Evolutionary conservation across 2,329 filamentous ascomycete genomes (phyloP), one percentile per base, ranked within the genome.

Genomic region (Grosmannia clavigera): DNA sequence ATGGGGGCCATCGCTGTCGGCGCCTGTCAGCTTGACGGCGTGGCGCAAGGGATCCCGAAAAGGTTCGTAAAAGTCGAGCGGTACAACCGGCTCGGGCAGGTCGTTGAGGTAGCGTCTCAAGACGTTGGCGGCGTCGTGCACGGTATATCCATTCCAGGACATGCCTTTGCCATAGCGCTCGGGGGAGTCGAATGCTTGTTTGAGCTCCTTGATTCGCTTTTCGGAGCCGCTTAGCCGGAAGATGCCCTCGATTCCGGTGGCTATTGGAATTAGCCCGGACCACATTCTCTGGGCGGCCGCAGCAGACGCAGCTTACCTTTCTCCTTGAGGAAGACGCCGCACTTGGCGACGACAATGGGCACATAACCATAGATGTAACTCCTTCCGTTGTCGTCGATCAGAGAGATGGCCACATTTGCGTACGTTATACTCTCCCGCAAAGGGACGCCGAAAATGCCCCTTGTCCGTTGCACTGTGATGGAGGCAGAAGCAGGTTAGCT

Each of bases 281-380:
- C 10, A 5, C 12, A 16, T 14, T 31, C 22, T 16, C 14, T 57
- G 22, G 38, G 22, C 35, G 35, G 35, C 38, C 5, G 43, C 31
- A 16, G n/a, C 4, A 54, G n/a, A 57, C 43, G 5, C 5, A 14
- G 75, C 82, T 65, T 73, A 96, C 94, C 94, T 82, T 95, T 96
- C 73, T 99, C 94, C 74, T 99, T 99, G 65, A 99, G 73, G 67
- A 92, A 99, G 4, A 99, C 92, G 64, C 94, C 94, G 71, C 94
- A 97, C 73, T 99, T 99, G 43, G 94, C 94, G 59, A 99, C 92
- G 52, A 99, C 92, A 65, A 99, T 97, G 22, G 94, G 94, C 9
- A 99, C 92, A 69, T 97, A 97, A 69, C 94, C 94, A 72, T 97
- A 99, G 59, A 97, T 96, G 72, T 96, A 97, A 74, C 90, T 96